Evolutionary conservation across 805 yeast species (phyloP).

Genomic region (Suhomyces sp.): DNA sequence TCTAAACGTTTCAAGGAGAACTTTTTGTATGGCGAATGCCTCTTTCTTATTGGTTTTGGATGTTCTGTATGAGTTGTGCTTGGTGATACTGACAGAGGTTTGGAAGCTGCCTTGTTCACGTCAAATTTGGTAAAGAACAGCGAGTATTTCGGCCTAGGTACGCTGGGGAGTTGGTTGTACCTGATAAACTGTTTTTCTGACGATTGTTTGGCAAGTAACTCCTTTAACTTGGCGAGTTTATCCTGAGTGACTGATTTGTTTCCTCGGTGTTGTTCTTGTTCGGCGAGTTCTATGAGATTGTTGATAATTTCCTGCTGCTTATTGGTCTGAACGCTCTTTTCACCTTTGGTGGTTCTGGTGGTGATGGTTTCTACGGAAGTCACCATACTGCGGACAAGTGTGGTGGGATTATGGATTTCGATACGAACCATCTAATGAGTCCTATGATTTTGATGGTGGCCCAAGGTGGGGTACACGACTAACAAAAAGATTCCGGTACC

Average conservation of each 20-base stretch:
- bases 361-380: neutral
- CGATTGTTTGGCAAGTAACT: conserved; percentile 21
- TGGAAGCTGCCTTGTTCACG: conserved; percentile 15
- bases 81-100: too few relatives aligned
- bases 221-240: conserved; percentile 31
- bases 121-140: conserved; percentile 34
- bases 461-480: too few relatives aligned
- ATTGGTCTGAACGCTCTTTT: neutral
- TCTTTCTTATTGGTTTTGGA: conserved; percentile 1
- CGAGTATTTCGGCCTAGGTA: conserved; percentile 33
- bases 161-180: conserved; percentile 15
- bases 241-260: conserved; percentile 38
- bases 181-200: conserved; percentile 6
- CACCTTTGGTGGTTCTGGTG: too few relatives aligned
- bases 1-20: conserved; percentile 35
- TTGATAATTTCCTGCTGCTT: conserved; percentile 27
- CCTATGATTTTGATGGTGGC: neutral
- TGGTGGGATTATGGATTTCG: too few relatives aligned
- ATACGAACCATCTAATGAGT: too few relatives aligned
- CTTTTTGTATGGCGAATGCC: conserved; percentile 11
- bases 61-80: neutral
- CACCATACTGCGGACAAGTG: too few relatives aligned
- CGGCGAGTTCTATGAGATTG: conserved; percentile 30
- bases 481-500: too few relatives aligned
- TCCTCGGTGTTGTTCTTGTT: conserved; percentile 38